These are phyloP conservation scores for Saturnispora ahearnii DNA, from an alignment of 805 yeast genomes.

Conservation along the genomic window DNA sequence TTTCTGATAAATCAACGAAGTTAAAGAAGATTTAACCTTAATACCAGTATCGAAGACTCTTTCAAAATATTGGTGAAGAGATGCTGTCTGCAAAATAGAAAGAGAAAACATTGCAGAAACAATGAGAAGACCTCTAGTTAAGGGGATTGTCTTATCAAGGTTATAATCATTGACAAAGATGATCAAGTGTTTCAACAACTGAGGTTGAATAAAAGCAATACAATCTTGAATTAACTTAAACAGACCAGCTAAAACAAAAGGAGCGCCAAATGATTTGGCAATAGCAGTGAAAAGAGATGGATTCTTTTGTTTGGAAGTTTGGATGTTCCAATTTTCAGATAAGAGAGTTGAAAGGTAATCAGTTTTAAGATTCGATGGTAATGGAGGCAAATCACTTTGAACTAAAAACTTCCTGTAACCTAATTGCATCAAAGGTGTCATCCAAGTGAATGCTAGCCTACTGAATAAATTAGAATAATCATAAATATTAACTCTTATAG, in stretches of 20 bases:
- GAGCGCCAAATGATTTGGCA: conserved; percentile 61
- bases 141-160: conserved; percentile 42
- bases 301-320: conserved; percentile 28
- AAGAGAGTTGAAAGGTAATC: conserved; percentile 41
- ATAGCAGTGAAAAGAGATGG: conserved; percentile 40
- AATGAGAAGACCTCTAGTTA: conserved; percentile 68
- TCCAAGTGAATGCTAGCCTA: conserved; percentile 48
- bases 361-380: conserved; percentile 62
- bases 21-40: conserved; percentile 61
- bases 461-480: conserved; percentile 43
- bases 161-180: conserved; percentile 45
- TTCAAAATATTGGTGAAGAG: conserved; percentile 72
- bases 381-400: conserved; percentile 61
- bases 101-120: conserved; percentile 66
- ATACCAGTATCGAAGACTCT: conserved; percentile 69
- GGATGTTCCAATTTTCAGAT: conserved; percentile 50
- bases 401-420: conserved; percentile 40
- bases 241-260: conserved; percentile 59
- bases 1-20: conserved; percentile 59
- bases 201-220: conserved; percentile 86
- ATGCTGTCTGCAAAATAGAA: conserved; percentile 69
- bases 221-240: conserved; percentile 69
- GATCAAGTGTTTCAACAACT: conserved; percentile 60
- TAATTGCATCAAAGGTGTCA: conserved; percentile 47
- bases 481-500: conserved; percentile 35